phyloP scores from a whole-genome alignment of 441 rosid genomes.

The Jatropha multifida region DNA sequence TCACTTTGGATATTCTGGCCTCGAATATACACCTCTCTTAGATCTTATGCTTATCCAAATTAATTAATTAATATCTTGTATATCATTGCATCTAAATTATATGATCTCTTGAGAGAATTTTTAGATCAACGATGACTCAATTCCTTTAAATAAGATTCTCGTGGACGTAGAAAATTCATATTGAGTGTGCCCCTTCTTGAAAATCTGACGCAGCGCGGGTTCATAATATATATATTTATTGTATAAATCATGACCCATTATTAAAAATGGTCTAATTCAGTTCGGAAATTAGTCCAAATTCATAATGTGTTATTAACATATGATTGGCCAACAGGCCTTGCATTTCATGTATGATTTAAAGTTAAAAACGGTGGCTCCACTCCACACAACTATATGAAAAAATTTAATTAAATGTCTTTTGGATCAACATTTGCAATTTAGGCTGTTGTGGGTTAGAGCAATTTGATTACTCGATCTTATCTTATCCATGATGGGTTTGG shows the following conservation, averaged over 20 bases:
- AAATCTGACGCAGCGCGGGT: no score
- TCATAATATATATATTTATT: no score
- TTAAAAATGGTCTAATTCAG: no score
- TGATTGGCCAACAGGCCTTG: no score
- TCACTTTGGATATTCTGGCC: not conserved
- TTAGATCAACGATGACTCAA: no score
- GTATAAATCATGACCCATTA: no score
- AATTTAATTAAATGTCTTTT: not conserved
- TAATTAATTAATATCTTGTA: no score
- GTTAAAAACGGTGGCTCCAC: slow-evolving; percentile 1
- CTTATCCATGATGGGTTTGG: slow-evolving; percentile 5
- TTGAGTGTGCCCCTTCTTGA: no score
- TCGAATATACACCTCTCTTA: not conserved
- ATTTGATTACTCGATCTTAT: not conserved
- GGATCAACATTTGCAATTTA: not conserved
- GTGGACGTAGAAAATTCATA: no score
- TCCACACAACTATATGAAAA: not conserved
- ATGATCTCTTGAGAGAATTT: not conserved
- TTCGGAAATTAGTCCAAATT: no score
- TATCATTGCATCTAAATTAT: not conserved
- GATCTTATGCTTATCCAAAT: slow-evolving; percentile 6
- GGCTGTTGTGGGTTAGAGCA: not conserved
- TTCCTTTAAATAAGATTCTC: no score
- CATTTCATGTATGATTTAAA: not conserved
- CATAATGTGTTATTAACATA: no score